phyloP scores from a whole-genome alignment of 176 grass and related monocot species.

The Rhynchospora pubera region DNA sequence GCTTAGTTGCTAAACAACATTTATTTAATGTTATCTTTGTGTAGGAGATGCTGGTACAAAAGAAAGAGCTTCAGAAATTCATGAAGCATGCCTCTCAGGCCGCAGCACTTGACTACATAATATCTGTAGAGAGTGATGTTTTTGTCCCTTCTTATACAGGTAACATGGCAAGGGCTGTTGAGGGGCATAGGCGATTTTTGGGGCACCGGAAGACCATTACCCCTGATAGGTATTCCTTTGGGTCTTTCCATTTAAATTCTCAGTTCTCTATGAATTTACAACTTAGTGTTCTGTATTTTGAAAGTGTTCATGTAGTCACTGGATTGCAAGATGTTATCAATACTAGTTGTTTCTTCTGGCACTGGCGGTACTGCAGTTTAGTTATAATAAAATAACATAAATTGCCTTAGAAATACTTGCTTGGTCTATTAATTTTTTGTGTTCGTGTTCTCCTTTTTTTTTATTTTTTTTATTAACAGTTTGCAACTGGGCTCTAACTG shows the following conservation, averaged over 20 bases:
- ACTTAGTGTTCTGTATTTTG: background rate
- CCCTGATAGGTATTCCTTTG: constrained; percentile 60
- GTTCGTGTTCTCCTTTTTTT: background rate
- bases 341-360: background rate
- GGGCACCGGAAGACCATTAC: constrained; percentile 74
- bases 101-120: constrained; percentile 89
- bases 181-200: constrained; percentile 84
- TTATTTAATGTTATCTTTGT: constrained; percentile 15
- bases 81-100: constrained; percentile 65
- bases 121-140: constrained; percentile 92
- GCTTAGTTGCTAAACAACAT: background rate
- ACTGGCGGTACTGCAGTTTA: background rate
- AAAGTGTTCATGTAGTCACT: background rate
- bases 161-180: constrained; percentile 97
- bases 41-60: constrained; percentile 62
- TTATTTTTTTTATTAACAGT: background rate
- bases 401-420: background rate
- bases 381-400: background rate
- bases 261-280: background rate
- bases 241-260: background rate
- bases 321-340: background rate
- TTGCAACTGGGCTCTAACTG: background rate
- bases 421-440: background rate
- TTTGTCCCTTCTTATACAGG: constrained; percentile 77
- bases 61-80: constrained; percentile 60